These are phyloP conservation scores for Beta macrorhiza DNA, from an alignment of 179 eudicot genomes.

Conservation along the genomic window DNA sequence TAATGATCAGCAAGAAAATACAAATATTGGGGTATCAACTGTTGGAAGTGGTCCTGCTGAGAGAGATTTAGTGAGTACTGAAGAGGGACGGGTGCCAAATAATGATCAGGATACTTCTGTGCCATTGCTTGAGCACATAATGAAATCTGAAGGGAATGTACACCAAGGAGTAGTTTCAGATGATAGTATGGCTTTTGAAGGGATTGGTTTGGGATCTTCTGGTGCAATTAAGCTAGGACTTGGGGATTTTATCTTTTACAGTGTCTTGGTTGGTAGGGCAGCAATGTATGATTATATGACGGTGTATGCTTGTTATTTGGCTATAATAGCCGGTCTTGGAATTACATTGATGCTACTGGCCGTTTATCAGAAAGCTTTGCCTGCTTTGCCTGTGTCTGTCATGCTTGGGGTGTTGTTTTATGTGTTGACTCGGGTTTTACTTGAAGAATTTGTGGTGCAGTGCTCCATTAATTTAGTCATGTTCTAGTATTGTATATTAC, in stretches of 20 bases:
- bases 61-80: conserved; percentile 41
- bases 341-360: conserved; percentile 78
- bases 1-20: conserved; percentile 27
- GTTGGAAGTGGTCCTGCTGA: conserved; percentile 33
- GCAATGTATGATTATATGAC: conserved; percentile 98
- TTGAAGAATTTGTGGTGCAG: conserved; percentile 74
- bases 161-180: conserved; percentile 28
- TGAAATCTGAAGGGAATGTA: conserved; percentile 29
- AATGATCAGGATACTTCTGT: conserved; percentile 42
- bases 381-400: conserved; percentile 90
- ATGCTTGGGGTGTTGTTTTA: conserved; percentile 86
- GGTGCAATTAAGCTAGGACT: conserved; percentile 91
- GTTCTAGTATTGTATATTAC: conserved; percentile 53
- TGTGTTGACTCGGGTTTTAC: conserved; percentile 71
- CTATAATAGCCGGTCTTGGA: conserved; percentile 96
- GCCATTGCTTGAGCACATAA: conserved; percentile 65
- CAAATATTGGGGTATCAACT: conserved; percentile 20
- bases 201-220: conserved; percentile 87
- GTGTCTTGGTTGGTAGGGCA: conserved; percentile 95
- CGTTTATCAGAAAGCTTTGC: conserved; percentile 86
- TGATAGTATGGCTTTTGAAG: conserved; percentile 68
- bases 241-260: conserved; percentile 89
- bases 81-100: conserved; percentile 42
- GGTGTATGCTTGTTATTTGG: conserved; percentile 87
- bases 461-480: conserved; percentile 78